phyloP scores from a whole-genome alignment of 2,329 filamentous ascomycete species.

The Alternaria rosae region DNA sequence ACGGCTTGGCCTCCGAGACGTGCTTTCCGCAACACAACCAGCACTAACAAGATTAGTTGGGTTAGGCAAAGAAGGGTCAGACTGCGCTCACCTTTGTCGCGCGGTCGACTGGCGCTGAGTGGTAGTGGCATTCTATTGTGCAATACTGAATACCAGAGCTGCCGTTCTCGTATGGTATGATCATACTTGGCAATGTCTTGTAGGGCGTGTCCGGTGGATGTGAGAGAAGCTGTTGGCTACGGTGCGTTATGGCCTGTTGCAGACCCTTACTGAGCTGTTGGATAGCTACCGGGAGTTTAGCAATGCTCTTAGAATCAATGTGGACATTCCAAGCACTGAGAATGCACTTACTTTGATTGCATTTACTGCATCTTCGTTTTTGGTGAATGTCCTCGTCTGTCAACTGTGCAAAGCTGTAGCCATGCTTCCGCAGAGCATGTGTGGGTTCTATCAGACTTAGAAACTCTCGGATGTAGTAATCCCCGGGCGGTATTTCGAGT shows the following conservation, averaged over 20 bases:
- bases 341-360: constrained; percentile 11
- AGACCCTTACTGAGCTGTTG: constrained; percentile 3
- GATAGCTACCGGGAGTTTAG: constrained; percentile 1
- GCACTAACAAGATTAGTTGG: constrained; percentile 6
- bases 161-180: background rate
- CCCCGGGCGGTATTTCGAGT: background rate
- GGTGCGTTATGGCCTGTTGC: background rate
- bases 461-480: background rate
- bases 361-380: constrained; percentile 20
- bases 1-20: constrained; percentile 13
- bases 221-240: background rate
- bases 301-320: background rate
- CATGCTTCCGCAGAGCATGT: constrained; percentile 13
- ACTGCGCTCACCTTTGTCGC: background rate
- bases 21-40: constrained; percentile 18
- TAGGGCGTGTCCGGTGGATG: background rate
- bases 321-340: background rate
- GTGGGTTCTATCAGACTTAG: constrained; percentile 4
- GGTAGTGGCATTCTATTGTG: background rate
- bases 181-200: background rate
- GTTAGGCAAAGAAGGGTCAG: too few relatives aligned
- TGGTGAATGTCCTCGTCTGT: constrained; percentile 14
- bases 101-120: background rate
- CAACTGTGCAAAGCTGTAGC: constrained; percentile 12
- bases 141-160: background rate